These are phyloP conservation scores for Thalassiosira hispida DNA, from an alignment of 352 stramenopile species.

Conservation along the genomic window DNA sequence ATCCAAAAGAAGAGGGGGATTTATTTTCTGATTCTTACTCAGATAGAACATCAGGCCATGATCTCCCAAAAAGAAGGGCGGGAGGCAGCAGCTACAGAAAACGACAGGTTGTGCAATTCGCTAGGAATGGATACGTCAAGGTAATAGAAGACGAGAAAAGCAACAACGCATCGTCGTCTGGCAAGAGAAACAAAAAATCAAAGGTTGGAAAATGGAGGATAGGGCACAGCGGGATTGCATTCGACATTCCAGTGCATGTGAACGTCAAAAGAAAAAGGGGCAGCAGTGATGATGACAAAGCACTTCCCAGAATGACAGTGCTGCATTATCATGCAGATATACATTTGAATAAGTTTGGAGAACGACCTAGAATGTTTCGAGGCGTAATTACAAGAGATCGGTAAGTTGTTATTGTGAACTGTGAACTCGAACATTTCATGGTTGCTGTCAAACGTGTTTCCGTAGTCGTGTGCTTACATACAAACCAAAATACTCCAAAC, in stretches of 20 bases:
- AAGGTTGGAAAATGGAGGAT: constrained; percentile 61
- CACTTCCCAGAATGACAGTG: constrained; percentile 28
- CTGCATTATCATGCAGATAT: constrained; percentile 62
- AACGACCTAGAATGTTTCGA: constrained; percentile 58
- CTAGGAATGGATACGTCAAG: constrained; percentile 61
- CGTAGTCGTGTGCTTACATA: too few species aligned
- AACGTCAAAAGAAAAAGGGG: constrained; percentile 1
- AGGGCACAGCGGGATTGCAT: constrained; percentile 46
- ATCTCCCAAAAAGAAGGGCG: not conserved
- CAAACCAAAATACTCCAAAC: not conserved
- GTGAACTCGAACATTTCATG: not conserved
- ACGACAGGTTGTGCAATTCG: constrained; percentile 58
- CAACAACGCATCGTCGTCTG: not conserved
- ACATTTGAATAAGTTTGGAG: constrained; percentile 64
- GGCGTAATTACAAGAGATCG: constrained; percentile 58
- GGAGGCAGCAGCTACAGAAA: constrained; percentile 21
- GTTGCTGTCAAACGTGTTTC: not conserved
- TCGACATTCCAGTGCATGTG: constrained; percentile 39
- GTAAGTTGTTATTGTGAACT: constrained; percentile 3
- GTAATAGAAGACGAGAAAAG: constrained; percentile 23
- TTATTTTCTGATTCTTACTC: constrained; percentile 40
- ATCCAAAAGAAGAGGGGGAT: constrained; percentile 25
- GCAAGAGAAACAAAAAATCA: constrained; percentile 15
- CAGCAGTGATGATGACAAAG: not conserved
- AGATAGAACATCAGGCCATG: not conserved